Percentiles rank a stretch among this genome's conserved stretches.
These are phyloP conservation scores for Arthrobotrys iridis DNA, from an alignment of 2,329 filamentous ascomycete species.

Conservation along the genomic window DNA sequence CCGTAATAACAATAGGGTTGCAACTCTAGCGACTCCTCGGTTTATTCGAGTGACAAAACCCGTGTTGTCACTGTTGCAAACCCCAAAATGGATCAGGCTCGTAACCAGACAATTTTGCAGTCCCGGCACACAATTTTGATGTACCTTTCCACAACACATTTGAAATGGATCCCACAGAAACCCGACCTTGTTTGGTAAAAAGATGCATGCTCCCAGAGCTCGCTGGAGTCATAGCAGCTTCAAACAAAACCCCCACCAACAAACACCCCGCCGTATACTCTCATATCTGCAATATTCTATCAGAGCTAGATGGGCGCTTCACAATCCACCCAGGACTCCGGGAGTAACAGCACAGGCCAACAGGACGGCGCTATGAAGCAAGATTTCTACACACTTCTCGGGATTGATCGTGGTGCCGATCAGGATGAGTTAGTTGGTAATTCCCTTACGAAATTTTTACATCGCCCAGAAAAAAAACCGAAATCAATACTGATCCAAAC, in stretches of 20 bases:
- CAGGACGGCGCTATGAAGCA: constrained; percentile 36
- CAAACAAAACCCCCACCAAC: background rate
- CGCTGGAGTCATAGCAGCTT: background rate
- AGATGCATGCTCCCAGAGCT: no score
- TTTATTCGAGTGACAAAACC: no score
- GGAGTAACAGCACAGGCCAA: background rate
- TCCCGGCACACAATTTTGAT: no score
- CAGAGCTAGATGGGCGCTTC: constrained; percentile 28
- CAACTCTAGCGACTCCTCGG: no score
- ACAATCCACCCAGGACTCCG: constrained; percentile 23
- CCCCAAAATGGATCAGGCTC: no score
- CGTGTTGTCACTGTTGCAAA: no score
- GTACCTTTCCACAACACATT: no score
- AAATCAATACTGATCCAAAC: background rate
- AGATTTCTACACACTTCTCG: constrained; percentile 43
- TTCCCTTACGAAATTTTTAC: background rate
- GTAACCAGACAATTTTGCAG: no score
- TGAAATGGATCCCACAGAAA: no score
- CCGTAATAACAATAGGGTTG: no score
- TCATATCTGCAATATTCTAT: background rate
- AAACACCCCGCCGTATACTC: background rate
- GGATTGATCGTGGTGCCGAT: constrained; percentile 40
- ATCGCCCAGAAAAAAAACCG: background rate
- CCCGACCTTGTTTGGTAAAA: no score
- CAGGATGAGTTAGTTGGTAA: constrained; percentile 52